Evolutionary conservation across 2,329 filamentous ascomycete genomes (phyloP).

Genomic region (Aspergillus sp.): DNA sequence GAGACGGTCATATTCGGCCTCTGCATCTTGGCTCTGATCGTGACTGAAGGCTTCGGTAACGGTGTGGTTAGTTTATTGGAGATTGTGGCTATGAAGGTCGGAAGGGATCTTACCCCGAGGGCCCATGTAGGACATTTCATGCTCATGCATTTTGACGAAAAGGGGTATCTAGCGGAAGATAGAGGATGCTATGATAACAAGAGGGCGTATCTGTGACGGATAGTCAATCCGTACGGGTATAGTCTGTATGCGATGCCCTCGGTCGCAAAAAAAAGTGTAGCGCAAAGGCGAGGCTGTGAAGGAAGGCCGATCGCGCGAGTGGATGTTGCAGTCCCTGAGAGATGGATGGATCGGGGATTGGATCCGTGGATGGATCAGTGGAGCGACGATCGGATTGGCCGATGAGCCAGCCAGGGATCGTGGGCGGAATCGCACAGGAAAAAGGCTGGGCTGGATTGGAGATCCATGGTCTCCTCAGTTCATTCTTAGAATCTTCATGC

Average conservation of each 20-base stretch:
- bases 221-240: background rate
- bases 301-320: background rate
- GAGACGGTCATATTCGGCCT: conserved; percentile 89
- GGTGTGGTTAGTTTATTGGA: conserved; percentile 6
- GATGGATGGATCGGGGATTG: conserved; percentile 16
- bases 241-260: background rate
- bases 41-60: conserved; percentile 69
- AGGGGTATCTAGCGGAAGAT: background rate
- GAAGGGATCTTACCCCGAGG: conserved; percentile 35
- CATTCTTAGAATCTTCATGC: background rate
- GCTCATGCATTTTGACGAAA: conserved; percentile 39
- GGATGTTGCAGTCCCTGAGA: background rate
- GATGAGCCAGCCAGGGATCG: conserved; percentile 5
- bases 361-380: conserved; percentile 13
- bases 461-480: background rate
- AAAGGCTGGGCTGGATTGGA: background rate
- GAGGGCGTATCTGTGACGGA: background rate
- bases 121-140: conserved; percentile 48
- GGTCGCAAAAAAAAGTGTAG: background rate
- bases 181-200: background rate
- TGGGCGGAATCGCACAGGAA: background rate
- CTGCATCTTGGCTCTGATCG: conserved; percentile 64
- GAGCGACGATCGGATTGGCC: conserved; percentile 6
- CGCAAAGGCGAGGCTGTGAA: background rate
- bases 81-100: background rate